Conservation (phyloP, 805 yeast genomes). For the Metschnikowia reukaufii region DNA sequence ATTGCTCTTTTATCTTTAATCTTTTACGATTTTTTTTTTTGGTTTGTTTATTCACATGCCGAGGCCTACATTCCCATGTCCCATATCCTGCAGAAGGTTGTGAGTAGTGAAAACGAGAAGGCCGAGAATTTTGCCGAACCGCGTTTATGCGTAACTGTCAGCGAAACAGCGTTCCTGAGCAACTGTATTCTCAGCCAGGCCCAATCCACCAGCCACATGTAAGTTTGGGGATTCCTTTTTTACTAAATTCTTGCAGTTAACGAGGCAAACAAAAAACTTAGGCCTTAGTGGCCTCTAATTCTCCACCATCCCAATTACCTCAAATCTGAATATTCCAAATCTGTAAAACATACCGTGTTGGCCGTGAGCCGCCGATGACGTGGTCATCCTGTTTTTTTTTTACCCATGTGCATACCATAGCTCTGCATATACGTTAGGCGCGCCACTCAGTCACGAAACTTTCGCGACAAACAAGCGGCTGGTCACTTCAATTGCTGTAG, state of each 20-base stretch:
- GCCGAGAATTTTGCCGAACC: constrained; percentile 1
- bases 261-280: too few species aligned
- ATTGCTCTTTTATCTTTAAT: too few species aligned
- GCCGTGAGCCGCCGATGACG: background rate
- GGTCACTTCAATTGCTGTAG: constrained; percentile 1
- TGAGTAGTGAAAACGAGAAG: background rate
- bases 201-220: background rate
- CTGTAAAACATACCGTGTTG: background rate
- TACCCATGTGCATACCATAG: background rate
- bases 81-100: background rate
- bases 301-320: too few species aligned
- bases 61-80: background rate
- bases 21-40: too few species aligned
- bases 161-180: background rate
- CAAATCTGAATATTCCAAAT: background rate
- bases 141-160: background rate
- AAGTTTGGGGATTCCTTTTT: background rate
- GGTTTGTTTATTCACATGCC: background rate
- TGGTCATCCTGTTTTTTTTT: background rate
- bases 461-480: constrained; percentile 1
- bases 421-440: background rate
- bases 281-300: too few species aligned
- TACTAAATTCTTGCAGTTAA: too few species aligned
- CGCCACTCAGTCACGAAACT: constrained; percentile 3
- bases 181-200: background rate